Evolutionary conservation across 148 eudicot species (phyloP), one percentile per base, ranked within the genome.

Genomic region (Polygonum maritimum): DNA sequence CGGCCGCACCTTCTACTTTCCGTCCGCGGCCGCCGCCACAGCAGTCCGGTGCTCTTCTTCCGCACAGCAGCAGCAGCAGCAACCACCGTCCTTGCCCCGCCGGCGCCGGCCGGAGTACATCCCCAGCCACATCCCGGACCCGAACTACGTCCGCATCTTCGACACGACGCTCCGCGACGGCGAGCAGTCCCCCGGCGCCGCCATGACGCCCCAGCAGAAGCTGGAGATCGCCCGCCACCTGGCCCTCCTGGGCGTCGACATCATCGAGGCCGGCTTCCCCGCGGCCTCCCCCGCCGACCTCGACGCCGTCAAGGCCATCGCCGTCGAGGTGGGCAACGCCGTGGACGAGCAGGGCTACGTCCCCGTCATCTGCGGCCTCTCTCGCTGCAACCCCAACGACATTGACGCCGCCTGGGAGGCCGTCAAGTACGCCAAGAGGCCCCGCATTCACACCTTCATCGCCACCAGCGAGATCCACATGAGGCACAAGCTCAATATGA

Each of bases 401-500:
- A 95, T 95, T 69, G 92, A 90, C 10, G 85, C 81, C 10, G 83
- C 97, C 6, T 95, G 98, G 98, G 96, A 86, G 74, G 97, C 97
- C 0, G 96, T 95, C 69, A 92, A 83, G 87, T 18, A 67, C 48
- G 98, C 97, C 0, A 89, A 81, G 86, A 80, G 82, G 80, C 96
- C 98, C 7, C 83, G 97, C 80, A 87, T 95, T 77, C 97, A 92
- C 69, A 92, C 96, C 2, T 95, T 95, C 72, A 92, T 92, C 16
- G 99, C 97, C 0, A 92, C 99, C 0, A 95, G 99, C 79, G 97
- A 89, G 71, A 89, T 95, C 80, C 99, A 95, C 82, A 87, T 95
- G 99, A 51, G 86, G 82, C 84, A 90, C 75, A 95, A 95, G 83
- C 73, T 95, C 88, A 89, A 88, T 80, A 92, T 84, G 88, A 88